These are phyloP conservation scores for Galeopsis tetrahit DNA, from an alignment of 257 asterid genomes.

Conservation along the genomic window DNA sequence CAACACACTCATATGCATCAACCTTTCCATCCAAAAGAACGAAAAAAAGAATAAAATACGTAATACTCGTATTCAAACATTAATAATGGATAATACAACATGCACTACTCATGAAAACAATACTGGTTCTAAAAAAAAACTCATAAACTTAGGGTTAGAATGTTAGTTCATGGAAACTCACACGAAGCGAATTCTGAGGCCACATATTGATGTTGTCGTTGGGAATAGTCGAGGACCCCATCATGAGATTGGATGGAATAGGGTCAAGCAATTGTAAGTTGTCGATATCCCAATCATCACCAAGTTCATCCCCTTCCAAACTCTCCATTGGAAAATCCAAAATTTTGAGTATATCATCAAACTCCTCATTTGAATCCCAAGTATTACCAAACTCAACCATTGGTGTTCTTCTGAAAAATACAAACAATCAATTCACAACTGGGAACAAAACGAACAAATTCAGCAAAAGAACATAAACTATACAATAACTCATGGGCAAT, in stretches of 20 bases:
- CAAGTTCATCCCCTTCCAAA: conserved; percentile 55
- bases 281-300: conserved; percentile 63
- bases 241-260: conserved; percentile 48
- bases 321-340: conserved; percentile 72
- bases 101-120: neutral
- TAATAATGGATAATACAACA: neutral
- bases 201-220: conserved; percentile 24
- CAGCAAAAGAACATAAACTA: neutral
- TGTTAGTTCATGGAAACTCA: conserved; percentile 28
- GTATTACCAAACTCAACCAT: conserved; percentile 30
- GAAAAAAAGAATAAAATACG: neutral
- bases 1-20: neutral
- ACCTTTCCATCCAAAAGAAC: conserved; percentile 1
- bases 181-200: conserved; percentile 5
- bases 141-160: neutral
- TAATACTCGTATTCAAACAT: neutral
- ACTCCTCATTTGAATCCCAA: conserved; percentile 43
- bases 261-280: conserved; percentile 63
- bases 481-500: neutral
- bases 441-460: neutral
- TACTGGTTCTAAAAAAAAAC: neutral
- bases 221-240: conserved; percentile 40
- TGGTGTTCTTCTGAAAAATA: neutral
- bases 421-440: conserved; percentile 30
- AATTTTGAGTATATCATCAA: conserved; percentile 44